Evolutionary conservation across 2,329 filamentous ascomycete species (phyloP).

Genomic region (Diaporthe vexans): DNA sequence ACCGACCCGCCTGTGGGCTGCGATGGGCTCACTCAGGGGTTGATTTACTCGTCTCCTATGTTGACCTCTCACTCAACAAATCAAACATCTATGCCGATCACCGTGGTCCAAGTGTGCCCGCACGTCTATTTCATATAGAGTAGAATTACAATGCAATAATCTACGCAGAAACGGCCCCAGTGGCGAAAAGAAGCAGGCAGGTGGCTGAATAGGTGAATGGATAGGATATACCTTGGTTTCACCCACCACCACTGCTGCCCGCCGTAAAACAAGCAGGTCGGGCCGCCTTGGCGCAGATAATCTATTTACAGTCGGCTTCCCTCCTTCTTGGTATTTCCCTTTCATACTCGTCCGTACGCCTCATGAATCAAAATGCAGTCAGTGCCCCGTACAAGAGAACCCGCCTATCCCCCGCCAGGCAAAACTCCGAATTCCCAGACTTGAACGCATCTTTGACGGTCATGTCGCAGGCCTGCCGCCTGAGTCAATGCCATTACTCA

Average conservation of each 20-base stretch:
- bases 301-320: conserved; percentile 33
- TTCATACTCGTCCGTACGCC: conserved; percentile 39
- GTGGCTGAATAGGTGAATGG: not conserved
- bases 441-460: conserved; percentile 11
- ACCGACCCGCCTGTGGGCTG: conserved; percentile 25
- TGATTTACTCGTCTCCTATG: not conserved
- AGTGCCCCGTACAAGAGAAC: conserved; percentile 18
- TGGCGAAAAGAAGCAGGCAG: not conserved
- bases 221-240: conserved; percentile 20
- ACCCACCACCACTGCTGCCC: conserved; percentile 12
- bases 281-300: conserved; percentile 25
- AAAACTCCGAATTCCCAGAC: conserved; percentile 37
- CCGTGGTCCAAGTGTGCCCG: not conserved
- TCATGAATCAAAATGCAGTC: conserved; percentile 40
- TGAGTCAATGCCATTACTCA: conserved; percentile 28
- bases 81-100: conserved; percentile 25
- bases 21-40: conserved; percentile 20
- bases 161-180: not conserved
- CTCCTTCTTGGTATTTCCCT: conserved; percentile 42
- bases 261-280: not conserved
- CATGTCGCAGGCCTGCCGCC: not conserved
- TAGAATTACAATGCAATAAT: conserved; percentile 25
- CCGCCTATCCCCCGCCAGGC: conserved; percentile 12
- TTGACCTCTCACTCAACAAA: not conserved
- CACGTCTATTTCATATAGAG: not conserved